A percentile compares a stretch with the other conserved stretches of the same genome.
Evolutionary conservation across 768 basidiomycete species (phyloP).

Genomic region (Saitozyma sp.): DNA sequence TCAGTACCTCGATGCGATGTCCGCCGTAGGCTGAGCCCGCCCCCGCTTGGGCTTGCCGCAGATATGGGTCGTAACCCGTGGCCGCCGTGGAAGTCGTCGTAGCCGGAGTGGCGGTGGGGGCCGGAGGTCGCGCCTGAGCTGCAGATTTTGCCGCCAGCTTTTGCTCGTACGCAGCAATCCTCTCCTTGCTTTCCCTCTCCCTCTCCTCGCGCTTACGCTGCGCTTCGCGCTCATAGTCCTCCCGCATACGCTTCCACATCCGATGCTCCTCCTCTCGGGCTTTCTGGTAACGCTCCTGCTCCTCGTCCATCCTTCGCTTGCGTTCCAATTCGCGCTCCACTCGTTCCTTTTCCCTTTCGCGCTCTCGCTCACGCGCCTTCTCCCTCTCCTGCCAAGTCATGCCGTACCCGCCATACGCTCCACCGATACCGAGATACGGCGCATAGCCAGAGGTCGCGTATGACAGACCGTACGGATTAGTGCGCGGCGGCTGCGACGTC

Average conservation of each 20-base stretch:
- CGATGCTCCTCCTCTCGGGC: background rate
- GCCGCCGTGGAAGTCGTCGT: background rate
- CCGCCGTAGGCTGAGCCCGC: no score
- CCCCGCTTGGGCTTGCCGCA: no score
- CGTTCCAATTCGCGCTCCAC: background rate
- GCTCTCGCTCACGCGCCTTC: background rate
- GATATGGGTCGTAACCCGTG: no score
- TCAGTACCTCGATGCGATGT: no score
- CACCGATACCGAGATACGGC: background rate
- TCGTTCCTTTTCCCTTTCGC: background rate
- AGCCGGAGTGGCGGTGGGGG: background rate
- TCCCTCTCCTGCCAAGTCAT: background rate
- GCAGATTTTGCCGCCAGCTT: background rate
- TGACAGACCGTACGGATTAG: no score
- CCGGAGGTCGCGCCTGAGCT: background rate
- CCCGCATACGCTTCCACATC: background rate
- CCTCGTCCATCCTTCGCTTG: background rate
- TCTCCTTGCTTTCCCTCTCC: background rate
- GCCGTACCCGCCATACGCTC: background rate
- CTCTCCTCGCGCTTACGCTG: background rate
- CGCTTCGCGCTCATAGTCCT: background rate
- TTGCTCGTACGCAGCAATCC: background rate
- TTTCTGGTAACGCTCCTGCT: background rate
- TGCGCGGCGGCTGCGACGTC: no score
- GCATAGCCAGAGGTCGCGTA: background rate